Percentiles rank a stretch among this genome's conserved stretches.
Evolutionary conservation across 2,329 filamentous ascomycete species (phyloP).

Genomic region (Amylocarpus encephaloides): DNA sequence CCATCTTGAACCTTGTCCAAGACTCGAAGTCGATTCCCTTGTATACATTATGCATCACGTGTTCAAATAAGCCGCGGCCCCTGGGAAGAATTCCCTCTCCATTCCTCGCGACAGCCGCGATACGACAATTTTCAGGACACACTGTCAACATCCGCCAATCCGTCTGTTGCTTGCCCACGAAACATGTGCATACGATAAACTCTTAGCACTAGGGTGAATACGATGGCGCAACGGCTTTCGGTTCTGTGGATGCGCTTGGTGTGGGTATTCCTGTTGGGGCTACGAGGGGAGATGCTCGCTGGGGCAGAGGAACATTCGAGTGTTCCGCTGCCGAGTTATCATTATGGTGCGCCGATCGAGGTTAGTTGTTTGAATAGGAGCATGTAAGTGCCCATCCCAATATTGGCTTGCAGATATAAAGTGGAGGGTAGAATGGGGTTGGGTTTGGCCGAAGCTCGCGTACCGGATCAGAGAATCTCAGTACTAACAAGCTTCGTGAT

Average conservation of each 20-base stretch:
- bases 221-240: slow-evolving; percentile 10
- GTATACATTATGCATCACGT: too few relatives aligned
- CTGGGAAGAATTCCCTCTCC: too few relatives aligned
- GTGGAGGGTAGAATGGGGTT: background rate
- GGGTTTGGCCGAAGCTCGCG: background rate
- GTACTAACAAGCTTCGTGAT: slow-evolving; percentile 4
- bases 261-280: slow-evolving; percentile 6
- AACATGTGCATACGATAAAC: slow-evolving; percentile 5
- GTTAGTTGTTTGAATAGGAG: slow-evolving; percentile 71
- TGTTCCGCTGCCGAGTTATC: slow-evolving; percentile 49
- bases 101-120: too few relatives aligned
- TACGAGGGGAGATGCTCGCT: slow-evolving; percentile 2
- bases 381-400: slow-evolving; percentile 46
- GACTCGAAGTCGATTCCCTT: too few relatives aligned
- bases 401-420: background rate
- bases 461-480: background rate
- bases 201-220: background rate
- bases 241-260: background rate
- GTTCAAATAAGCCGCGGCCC: too few relatives aligned
- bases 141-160: background rate
- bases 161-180: background rate
- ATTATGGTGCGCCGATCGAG: slow-evolving; percentile 59
- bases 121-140: too few relatives aligned
- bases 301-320: slow-evolving; percentile 21
- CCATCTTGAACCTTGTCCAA: too few relatives aligned